Evolutionary conservation across 2,329 filamentous ascomycete species (phyloP).

Genomic region (Aschersonia sp.): DNA sequence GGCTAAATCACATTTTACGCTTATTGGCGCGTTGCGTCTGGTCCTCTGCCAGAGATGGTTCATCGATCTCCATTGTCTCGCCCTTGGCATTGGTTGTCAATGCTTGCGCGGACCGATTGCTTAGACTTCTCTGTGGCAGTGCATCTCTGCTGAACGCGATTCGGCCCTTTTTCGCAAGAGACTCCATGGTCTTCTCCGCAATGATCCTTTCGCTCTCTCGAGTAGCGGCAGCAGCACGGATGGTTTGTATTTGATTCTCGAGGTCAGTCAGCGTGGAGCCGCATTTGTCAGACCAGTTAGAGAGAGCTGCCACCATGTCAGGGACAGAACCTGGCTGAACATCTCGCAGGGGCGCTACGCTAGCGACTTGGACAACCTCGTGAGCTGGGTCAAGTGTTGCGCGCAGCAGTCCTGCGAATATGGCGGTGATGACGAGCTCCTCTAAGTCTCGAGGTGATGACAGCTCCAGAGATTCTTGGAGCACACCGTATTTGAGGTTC

Average conservation of each 20-base stretch:
- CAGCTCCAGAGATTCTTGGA: constrained; percentile 55
- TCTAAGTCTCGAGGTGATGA: constrained; percentile 58
- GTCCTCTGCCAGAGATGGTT: constrained; percentile 30
- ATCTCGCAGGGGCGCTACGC: constrained; percentile 76
- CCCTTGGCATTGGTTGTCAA: constrained; percentile 26
- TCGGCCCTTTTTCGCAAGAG: constrained; percentile 23
- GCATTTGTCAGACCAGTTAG: constrained; percentile 69
- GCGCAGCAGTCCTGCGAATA: constrained; percentile 71
- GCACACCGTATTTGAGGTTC: constrained; percentile 58
- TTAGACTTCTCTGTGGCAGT: constrained; percentile 11
- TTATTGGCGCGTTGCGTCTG: constrained; percentile 36
- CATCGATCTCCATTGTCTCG: constrained; percentile 42
- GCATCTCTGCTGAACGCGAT: constrained; percentile 9
- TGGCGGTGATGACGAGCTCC: constrained; percentile 70
- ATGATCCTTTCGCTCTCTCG: constrained; percentile 35
- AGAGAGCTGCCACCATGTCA: constrained; percentile 51
- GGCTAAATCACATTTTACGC: constrained; percentile 31
- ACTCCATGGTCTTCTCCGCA: constrained; percentile 32
- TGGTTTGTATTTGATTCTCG: constrained; percentile 56
- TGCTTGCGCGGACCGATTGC: constrained; percentile 21
- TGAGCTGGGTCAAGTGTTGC: constrained; percentile 73
- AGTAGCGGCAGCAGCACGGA: constrained; percentile 43
- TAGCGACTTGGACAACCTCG: constrained; percentile 60
- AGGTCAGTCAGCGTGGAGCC: constrained; percentile 57
- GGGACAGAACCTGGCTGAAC: constrained; percentile 60